These are phyloP conservation scores for Fusarium sp. DNA, from an alignment of 2,329 filamentous ascomycete genomes.

Conservation along the genomic window DNA sequence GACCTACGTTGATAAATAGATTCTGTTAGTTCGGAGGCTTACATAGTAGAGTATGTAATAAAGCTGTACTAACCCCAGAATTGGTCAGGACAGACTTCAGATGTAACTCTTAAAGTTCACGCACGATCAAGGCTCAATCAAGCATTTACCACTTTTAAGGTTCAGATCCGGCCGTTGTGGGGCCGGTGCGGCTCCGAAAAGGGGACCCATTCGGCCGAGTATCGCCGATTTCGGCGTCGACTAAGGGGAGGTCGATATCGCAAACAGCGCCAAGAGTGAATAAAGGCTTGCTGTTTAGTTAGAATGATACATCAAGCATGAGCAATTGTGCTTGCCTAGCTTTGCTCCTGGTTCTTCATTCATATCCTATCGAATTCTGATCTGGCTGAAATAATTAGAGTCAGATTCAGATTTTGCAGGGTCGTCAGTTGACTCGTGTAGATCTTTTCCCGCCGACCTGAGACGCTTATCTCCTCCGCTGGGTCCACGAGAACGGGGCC, in stretches of 20 bases:
- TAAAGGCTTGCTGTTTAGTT: background rate
- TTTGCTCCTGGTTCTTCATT: background rate
- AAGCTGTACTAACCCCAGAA: background rate
- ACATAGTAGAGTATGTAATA: background rate
- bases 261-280: background rate
- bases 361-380: background rate
- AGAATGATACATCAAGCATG: background rate
- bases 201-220: background rate
- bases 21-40: background rate
- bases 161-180: slow-evolving; percentile 9
- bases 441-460: slow-evolving; percentile 7
- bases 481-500: background rate
- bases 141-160: background rate
- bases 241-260: background rate
- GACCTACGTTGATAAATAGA: background rate
- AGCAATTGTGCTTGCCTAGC: background rate
- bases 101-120: background rate
- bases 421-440: slow-evolving; percentile 10
- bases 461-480: slow-evolving; percentile 19
- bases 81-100: background rate
- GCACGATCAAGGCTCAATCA: background rate
- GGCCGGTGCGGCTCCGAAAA: slow-evolving; percentile 22
- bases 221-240: slow-evolving; percentile 34
- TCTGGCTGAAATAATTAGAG: background rate
- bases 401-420: background rate